phyloP scores from a whole-genome alignment of 208 protist species.

The Acanthamoeba healyi region DNA sequence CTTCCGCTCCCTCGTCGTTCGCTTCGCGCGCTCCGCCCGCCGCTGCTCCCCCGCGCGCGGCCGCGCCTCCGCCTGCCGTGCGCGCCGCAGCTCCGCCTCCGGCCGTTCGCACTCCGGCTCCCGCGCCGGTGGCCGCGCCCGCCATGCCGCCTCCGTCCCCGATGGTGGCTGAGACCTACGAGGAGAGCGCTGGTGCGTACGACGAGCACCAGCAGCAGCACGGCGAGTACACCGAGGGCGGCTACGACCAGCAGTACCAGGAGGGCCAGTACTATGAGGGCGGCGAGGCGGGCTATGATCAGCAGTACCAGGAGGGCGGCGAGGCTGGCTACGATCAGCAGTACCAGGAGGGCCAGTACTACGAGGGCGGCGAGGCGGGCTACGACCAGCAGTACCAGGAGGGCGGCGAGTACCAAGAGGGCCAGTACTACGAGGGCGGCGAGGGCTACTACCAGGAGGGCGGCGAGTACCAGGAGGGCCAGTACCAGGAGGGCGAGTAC shows the following conservation, averaged over 20 bases:
- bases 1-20: background rate
- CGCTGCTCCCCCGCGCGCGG: background rate
- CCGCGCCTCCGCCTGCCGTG: background rate
- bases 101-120: too few species aligned
- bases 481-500: background rate
- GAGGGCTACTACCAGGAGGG: background rate
- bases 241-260: conserved; percentile 42
- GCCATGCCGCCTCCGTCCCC: background rate
- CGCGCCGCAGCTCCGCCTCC: background rate
- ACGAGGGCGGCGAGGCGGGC: background rate
- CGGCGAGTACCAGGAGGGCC: background rate
- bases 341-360: background rate
- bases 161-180: conserved; percentile 45
- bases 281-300: background rate
- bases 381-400: background rate
- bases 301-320: background rate
- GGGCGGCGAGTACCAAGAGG: background rate
- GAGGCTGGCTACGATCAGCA: background rate
- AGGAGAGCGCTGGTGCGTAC: background rate
- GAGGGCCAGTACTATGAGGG: background rate
- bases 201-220: background rate
- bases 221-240: conserved; percentile 30
- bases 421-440: background rate
- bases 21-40: background rate
- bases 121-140: background rate